Base-by-base conservation (phyloP, 106 monocot genomes). In the Dioscorea alata region DNA sequence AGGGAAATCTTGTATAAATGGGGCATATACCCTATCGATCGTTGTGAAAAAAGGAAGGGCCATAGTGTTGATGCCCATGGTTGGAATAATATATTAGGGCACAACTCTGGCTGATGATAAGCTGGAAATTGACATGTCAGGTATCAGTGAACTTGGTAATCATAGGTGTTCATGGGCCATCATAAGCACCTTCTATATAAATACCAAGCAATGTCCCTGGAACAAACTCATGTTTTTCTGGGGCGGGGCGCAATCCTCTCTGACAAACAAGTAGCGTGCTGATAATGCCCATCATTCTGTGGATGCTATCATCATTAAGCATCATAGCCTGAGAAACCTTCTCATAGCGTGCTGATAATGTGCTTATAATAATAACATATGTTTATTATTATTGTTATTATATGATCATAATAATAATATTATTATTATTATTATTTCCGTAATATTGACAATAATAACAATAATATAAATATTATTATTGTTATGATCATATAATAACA, bases 231-330 rank as follows among this genome's bases (percentile, higher is more conserved):
- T 31, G 13, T 77, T 22, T 32, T 17, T 69, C 79, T 58, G 75
- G 66, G 65, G n/a, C n/a, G n/a, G n/a, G n/a, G 25, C 48, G 73
- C 49, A 15, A 48, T 73, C 75, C 58, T 59, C 59, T 51, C 61
- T 63, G 18, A 48, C 65, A 67, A 75, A 70, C 49, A 71, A 59
- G 33, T 58, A 64, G 48, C 49, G 13, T 22, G 28, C 54, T 61
- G 23, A 74, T 59, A 59, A 34, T 33, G 21, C 13, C 33, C 63
- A 80, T 19, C 59, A 81, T 71, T 65, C 69, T 57, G 48, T 56
- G 57, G 74, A 81, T 77, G 82, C n/a, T n/a, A n/a, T n/a, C n/a
- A n/a, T n/a, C n/a, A n/a, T n/a, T n/a, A n/a, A n/a, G n/a, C n/a
- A n/a, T n/a, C n/a, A n/a, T n/a, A n/a, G n/a, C n/a, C n/a, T n/a